Percentiles rank a stretch among this genome's conserved stretches.
These are phyloP conservation scores for Blastobotrys americana DNA, from an alignment of 805 yeast species.

Conservation along the genomic window DNA sequence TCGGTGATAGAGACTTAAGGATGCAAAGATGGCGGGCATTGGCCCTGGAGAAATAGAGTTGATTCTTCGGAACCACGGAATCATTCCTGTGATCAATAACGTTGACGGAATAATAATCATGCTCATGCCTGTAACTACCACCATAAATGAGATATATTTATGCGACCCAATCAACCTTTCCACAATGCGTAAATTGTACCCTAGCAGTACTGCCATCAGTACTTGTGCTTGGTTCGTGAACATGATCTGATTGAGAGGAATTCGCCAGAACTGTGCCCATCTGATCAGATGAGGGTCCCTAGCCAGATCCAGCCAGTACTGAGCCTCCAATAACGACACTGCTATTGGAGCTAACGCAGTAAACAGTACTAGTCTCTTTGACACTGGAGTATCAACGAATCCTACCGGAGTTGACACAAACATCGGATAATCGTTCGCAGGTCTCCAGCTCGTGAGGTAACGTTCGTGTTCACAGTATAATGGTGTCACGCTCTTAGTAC, in stretches of 20 bases:
- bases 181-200: constrained; percentile 34
- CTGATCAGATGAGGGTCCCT: constrained; percentile 31
- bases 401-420: constrained; percentile 35
- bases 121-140: constrained; percentile 20
- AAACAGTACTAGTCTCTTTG: constrained; percentile 23
- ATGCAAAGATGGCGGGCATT: constrained; percentile 30
- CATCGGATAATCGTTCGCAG: constrained; percentile 21
- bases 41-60: constrained; percentile 31
- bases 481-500: no score
- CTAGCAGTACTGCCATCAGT: constrained; percentile 29
- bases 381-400: constrained; percentile 32
- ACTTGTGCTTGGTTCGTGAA: constrained; percentile 34
- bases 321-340: constrained; percentile 32
- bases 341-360: constrained; percentile 29
- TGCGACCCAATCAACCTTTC: constrained; percentile 36
- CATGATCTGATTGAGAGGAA: constrained; percentile 27
- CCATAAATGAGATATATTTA: constrained; percentile 28
- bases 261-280: constrained; percentile 34
- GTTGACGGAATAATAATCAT: constrained; percentile 19
- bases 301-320: constrained; percentile 30
- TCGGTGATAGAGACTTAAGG: constrained; percentile 32
- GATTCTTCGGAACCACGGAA: constrained; percentile 14
- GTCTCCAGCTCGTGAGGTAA: not conserved
- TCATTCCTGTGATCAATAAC: constrained; percentile 11
- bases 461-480: no score